Conservation (phyloP, 179 eudicot genomes). For the Camellia oleifera region DNA sequence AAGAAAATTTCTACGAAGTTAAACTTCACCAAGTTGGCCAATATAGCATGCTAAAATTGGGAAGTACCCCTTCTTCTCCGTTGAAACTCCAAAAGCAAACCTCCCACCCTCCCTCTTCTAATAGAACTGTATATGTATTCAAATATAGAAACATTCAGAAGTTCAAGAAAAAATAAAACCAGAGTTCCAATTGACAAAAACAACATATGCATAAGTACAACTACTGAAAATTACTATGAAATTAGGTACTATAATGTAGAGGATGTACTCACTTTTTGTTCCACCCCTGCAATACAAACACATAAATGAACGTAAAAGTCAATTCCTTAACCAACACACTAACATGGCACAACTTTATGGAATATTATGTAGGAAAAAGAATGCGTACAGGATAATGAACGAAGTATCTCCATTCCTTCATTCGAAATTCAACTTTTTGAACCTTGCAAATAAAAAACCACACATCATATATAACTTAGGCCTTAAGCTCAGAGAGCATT, state of each 20-base stretch:
- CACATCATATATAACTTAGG: neutral
- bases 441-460: conserved; percentile 39
- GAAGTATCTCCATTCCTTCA: conserved; percentile 40
- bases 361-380: neutral
- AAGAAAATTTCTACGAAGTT: conserved; percentile 18
- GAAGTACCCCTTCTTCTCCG: conserved; percentile 10
- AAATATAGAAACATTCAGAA: neutral
- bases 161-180: conserved; percentile 4
- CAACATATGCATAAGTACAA: neutral
- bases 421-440: conserved; percentile 34
- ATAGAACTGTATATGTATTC: neutral
- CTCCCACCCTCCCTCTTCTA: conserved; percentile 2
- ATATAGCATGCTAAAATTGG: conserved; percentile 8
- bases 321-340: neutral
- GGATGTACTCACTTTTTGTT: conserved; percentile 54
- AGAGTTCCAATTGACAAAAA: neutral
- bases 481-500: neutral
- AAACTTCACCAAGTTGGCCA: neutral
- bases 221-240: conserved; percentile 8
- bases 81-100: conserved; percentile 12
- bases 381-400: conserved; percentile 70
- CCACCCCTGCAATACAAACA: conserved; percentile 69
- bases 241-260: conserved; percentile 3
- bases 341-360: neutral
- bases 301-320: neutral